A percentile compares a stretch with the other conserved stretches of the same genome.
Conservation (phyloP, 2,329 filamentous ascomycete species). For the Penicillium vulpinum region DNA sequence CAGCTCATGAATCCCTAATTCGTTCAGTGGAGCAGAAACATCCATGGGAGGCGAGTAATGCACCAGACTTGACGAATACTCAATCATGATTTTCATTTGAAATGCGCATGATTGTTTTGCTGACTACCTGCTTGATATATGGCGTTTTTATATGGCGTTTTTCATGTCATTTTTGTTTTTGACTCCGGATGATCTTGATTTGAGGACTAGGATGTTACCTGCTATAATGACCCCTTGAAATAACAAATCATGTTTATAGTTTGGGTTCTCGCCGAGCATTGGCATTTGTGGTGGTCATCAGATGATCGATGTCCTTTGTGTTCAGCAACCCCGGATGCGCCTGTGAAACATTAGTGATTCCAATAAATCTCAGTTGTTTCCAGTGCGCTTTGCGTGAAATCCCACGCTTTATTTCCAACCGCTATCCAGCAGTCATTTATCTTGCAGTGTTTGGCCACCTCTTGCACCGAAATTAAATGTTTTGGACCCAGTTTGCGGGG, state of each 20-base stretch:
- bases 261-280: not conserved
- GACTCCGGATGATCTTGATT: not conserved
- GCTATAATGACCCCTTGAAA: not conserved
- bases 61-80: conserved; percentile 1
- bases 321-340: not conserved
- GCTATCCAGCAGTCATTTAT: not conserved
- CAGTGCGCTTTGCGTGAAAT: not conserved
- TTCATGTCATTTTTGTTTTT: not conserved
- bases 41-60: conserved; percentile 18
- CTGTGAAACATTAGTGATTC: not conserved
- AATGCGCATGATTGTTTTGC: not conserved
- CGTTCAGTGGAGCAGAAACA: conserved; percentile 3
- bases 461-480: not conserved
- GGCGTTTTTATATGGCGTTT: not conserved
- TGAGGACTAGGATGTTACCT: not conserved
- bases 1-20: conserved; percentile 12
- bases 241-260: not conserved
- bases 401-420: not conserved
- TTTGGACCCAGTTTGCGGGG: not conserved
- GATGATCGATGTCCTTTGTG: not conserved
- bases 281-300: not conserved
- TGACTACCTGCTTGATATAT: not conserved
- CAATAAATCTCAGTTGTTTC: not conserved
- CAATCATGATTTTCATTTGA: not conserved
- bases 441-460: not conserved